Evolutionary conservation across 1,284 basidiomycete genomes (phyloP), one percentile per base, ranked within the genome.

Genomic region (Sanguinoderma infundibulare): DNA sequence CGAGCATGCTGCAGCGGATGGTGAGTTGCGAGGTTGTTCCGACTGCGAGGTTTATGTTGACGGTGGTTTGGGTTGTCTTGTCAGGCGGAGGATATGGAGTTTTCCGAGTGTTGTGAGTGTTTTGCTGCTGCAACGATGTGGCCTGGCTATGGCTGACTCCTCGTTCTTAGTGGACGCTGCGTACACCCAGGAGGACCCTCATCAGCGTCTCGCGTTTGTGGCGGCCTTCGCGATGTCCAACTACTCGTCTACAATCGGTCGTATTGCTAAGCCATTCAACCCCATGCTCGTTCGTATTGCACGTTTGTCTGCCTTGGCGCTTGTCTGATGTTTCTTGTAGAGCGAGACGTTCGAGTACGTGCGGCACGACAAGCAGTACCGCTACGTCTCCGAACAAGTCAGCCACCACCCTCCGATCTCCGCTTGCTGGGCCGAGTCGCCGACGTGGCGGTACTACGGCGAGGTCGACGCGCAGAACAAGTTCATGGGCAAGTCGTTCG

Each of bases 211-310:
- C 60, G 96, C 95, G 0, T 99, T 91, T 71, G 95, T 99, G 3
- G 95, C 93, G 12, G 97, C 95, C 0, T 99, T 98, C 75, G 97
- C 96, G 2, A 98, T 98, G 94, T 95, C 92, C 42, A 98, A 98
- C 78, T 98, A 99, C 78, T 95, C 94, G 12, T 96, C 94, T 30
- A 98, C 97, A 0, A 95, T 98, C 67, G 94, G 94, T 3, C 86
- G 95, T 39, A 96, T 98, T 62, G 95, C 95, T n/a, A 96, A 97
- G 75, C 95, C 95, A 0, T 96, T 96, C 78, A 96, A 97, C 73
- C 93, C 93, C 4, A 94, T 95, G 90, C 85, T 95, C 58, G 91
- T 92, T 63, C 60, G 86, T 80, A 0, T 30, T n/a, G 9, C 17
- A 3, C 42, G 30, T 35, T 20, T 32, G 26, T 47, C 47, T n/a